Conservation (phyloP, 306 rosid genomes). For the Medicago lupulina region DNA sequence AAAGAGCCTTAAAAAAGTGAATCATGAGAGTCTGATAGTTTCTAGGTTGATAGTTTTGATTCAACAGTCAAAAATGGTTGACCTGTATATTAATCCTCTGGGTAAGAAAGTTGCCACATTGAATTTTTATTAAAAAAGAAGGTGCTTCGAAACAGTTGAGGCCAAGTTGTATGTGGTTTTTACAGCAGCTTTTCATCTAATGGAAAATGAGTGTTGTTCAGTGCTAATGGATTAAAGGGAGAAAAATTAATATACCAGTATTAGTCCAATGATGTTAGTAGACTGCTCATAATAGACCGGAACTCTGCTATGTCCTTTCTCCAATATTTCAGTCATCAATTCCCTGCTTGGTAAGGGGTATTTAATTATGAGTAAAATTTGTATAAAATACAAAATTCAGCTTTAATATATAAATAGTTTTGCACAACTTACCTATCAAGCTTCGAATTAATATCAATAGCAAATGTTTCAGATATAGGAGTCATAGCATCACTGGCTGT, state of each 20-base stretch:
- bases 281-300: slow-evolving; percentile 93
- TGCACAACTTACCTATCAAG: slow-evolving; percentile 67
- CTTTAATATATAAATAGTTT: slow-evolving; percentile 11
- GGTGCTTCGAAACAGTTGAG: slow-evolving; percentile 7
- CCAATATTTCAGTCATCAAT: slow-evolving; percentile 76
- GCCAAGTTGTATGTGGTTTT: slow-evolving; percentile 8
- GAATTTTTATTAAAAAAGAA: neutral
- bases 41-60: slow-evolving; percentile 27
- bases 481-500: slow-evolving; percentile 92
- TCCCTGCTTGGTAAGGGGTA: slow-evolving; percentile 54
- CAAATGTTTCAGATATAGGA: slow-evolving; percentile 83
- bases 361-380: slow-evolving; percentile 31
- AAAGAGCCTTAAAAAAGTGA: neutral
- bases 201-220: slow-evolving; percentile 3
- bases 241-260: slow-evolving; percentile 57
- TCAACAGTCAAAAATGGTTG: slow-evolving; percentile 7
- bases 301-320: slow-evolving; percentile 94
- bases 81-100: slow-evolving; percentile 1
- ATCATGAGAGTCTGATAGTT: slow-evolving; percentile 2
- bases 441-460: slow-evolving; percentile 80
- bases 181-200: slow-evolving; percentile 17
- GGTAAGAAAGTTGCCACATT: slow-evolving; percentile 1
- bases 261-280: slow-evolving; percentile 84
- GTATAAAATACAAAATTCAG: slow-evolving; percentile 24
- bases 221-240: slow-evolving; percentile 6